phyloP scores from a whole-genome alignment of 768 basidiomycete genomes.

The Termitomyces titanicus region DNA sequence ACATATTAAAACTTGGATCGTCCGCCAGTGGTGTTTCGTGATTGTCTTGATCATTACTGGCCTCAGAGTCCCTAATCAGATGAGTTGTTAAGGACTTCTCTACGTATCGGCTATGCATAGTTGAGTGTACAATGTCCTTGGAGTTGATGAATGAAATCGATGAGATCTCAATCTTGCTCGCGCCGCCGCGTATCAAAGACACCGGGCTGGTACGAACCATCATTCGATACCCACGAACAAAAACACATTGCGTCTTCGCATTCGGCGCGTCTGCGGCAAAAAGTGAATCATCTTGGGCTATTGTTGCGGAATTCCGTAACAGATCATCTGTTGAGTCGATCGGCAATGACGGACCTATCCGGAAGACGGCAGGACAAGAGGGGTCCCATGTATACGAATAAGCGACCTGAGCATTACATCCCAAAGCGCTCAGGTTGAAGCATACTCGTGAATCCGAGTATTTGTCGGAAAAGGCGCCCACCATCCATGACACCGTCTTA shows the following conservation, averaged over 20 bases:
- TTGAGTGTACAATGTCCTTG: constrained; percentile 2
- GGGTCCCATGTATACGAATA: constrained; percentile 14
- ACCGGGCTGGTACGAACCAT: constrained; percentile 10
- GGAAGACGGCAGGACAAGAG: constrained; percentile 9
- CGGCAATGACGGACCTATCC: constrained; percentile 6
- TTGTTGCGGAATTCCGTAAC: background rate
- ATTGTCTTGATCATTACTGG: background rate
- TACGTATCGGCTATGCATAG: background rate
- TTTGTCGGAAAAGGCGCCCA: constrained; percentile 11
- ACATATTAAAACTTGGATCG: background rate
- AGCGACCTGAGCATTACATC: constrained; percentile 1
- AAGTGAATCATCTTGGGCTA: constrained; percentile 7
- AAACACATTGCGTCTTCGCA: constrained; percentile 10
- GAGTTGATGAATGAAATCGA: constrained; percentile 7
- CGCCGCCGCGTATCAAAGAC: constrained; percentile 1
- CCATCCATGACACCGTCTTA: constrained; percentile 16
- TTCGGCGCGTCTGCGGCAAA: constrained; percentile 7
- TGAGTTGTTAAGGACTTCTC: background rate
- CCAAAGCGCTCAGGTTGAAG: constrained; percentile 5
- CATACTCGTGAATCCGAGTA: constrained; percentile 5
- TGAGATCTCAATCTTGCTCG: constrained; percentile 4
- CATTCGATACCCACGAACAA: constrained; percentile 16
- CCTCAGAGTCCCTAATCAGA: no score
- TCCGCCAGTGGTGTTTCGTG: background rate
- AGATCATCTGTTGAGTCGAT: constrained; percentile 7